Evolutionary conservation across 2,329 filamentous ascomycete species (phyloP).

Genomic region (Clonostachys chloroleuca): DNA sequence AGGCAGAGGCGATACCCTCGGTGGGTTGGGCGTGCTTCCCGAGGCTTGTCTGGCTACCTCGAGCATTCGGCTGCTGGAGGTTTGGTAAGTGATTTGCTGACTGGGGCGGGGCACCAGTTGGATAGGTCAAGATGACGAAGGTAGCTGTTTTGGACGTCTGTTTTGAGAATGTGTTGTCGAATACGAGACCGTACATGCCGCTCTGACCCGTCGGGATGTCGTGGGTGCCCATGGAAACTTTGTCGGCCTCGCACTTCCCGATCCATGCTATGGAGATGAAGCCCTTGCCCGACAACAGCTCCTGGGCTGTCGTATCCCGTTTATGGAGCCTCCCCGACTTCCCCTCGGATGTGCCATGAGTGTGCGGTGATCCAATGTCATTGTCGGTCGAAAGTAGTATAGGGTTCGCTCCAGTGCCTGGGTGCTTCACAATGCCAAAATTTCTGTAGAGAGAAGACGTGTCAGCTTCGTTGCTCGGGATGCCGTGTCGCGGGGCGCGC

Average conservation of each 20-base stretch:
- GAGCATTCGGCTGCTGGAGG: constrained; percentile 33
- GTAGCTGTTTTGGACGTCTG: constrained; percentile 91
- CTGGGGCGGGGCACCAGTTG: constrained; percentile 74
- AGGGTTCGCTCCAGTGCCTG: constrained; percentile 61
- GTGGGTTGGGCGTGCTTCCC: constrained; percentile 38
- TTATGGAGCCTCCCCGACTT: constrained; percentile 44
- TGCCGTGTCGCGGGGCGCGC: neutral
- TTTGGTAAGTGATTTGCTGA: constrained; percentile 67
- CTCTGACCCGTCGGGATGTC: constrained; percentile 71
- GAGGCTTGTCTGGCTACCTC: constrained; percentile 45
- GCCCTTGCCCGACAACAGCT: constrained; percentile 62
- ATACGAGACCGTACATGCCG: constrained; percentile 94
- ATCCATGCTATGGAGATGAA: constrained; percentile 76
- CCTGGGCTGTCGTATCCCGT: constrained; percentile 58
- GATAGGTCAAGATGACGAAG: constrained; percentile 91
- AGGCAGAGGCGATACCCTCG: constrained; percentile 43
- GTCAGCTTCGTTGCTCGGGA: constrained; percentile 7
- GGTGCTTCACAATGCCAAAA: constrained; percentile 97
- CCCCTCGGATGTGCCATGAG: constrained; percentile 28
- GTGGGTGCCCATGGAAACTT: constrained; percentile 85
- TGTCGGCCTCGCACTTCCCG: constrained; percentile 94
- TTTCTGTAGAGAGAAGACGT: constrained; percentile 49
- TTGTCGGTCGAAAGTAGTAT: constrained; percentile 32
- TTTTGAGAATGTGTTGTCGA: constrained; percentile 99
- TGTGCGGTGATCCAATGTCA: constrained; percentile 19